Evolutionary conservation across 345 rosid species (phyloP), one percentile per base, ranked within the genome.

Genomic region (Rhodomyrtus tomentosa): DNA sequence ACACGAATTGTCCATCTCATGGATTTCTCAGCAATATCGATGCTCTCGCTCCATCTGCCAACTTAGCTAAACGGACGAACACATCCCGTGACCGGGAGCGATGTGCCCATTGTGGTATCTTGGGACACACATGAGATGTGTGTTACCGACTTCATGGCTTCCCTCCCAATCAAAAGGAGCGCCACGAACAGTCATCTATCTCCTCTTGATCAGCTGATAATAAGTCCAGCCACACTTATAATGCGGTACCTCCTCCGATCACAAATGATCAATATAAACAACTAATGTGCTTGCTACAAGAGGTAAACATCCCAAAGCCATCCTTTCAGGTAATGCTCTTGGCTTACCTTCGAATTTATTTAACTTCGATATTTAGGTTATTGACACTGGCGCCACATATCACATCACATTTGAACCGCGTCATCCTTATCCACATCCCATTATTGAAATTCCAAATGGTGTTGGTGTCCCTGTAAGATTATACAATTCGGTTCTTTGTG

Each of bases 11-110:
- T 36, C 15, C 1, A 0, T 0, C 36, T 58, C 72, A n/a, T n/a
- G n/a, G n/a, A n/a, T n/a, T n/a, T 58, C 29, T 55, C 25, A 15
- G 62, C 6, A 1, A n/a, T n/a, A n/a, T n/a, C n/a, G n/a, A n/a
- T n/a, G n/a, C 29, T 55, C 72, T 0, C 2, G 4, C 36, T 58
- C 2, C 18, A 0, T 58, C 18, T 8, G 4, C 20, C 20, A 58
- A 58, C 32, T 36, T 58, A n/a, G 36, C 20, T 12, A 58, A 58
- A 58, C 15, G 68, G 18, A 58, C 2, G 68, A 58, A 58, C 68
- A 58, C 18, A 0, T 58, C 68, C 9, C 36, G 0, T 0, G 2
- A 8, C 4, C 1, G 1, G 68, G 36, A 58, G 12, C n/a, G 18
- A 58, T 58, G 36, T 0, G 18, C 29, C 36, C 68, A 58, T 0